Conservation (phyloP, 2,329 filamentous ascomycete species). For the Eurotiales sp. region DNA sequence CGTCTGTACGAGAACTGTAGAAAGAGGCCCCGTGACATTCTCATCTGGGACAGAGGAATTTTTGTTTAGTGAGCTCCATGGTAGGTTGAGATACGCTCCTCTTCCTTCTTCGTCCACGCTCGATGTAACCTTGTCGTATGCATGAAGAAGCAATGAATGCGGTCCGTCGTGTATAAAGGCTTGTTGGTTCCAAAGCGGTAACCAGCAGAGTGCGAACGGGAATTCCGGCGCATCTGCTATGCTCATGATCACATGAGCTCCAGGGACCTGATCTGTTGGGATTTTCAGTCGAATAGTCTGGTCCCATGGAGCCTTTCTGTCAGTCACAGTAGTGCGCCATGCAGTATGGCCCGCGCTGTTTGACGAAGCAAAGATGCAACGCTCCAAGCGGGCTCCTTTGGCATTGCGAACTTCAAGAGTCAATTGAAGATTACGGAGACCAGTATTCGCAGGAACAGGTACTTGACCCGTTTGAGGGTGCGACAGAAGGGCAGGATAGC, state of each 20-base stretch:
- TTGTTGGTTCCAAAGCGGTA: conserved; percentile 88
- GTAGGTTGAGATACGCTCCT: conserved; percentile 80
- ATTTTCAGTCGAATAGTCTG: conserved; percentile 81
- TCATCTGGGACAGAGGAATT: conserved; percentile 68
- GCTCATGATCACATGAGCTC: conserved; percentile 83
- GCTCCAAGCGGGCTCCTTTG: conserved; percentile 76
- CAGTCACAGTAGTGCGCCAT: conserved; percentile 80
- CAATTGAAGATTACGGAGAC: conserved; percentile 75
- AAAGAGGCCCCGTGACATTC: conserved; percentile 71
- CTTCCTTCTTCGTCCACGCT: conserved; percentile 62
- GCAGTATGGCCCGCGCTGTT: conserved; percentile 75
- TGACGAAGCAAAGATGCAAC: conserved; percentile 82
- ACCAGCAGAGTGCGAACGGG: conserved; percentile 86
- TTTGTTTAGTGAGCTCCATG: conserved; percentile 69
- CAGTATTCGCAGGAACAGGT: conserved; percentile 61
- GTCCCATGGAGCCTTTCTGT: conserved; percentile 79
- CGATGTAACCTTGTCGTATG: conserved; percentile 85
- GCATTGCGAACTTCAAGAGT: conserved; percentile 81
- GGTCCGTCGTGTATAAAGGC: conserved; percentile 85
- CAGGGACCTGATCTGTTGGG: conserved; percentile 72
- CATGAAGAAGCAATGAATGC: conserved; percentile 79
- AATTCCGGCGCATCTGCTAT: conserved; percentile 80
- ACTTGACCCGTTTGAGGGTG: conserved; percentile 78
- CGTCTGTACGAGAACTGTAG: conserved; percentile 73
- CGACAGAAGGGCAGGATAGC: conserved; percentile 60